phyloP scores from a whole-genome alignment of 495 filamentous ascomycete genomes.

The Hyaloscypha finlandica region DNA sequence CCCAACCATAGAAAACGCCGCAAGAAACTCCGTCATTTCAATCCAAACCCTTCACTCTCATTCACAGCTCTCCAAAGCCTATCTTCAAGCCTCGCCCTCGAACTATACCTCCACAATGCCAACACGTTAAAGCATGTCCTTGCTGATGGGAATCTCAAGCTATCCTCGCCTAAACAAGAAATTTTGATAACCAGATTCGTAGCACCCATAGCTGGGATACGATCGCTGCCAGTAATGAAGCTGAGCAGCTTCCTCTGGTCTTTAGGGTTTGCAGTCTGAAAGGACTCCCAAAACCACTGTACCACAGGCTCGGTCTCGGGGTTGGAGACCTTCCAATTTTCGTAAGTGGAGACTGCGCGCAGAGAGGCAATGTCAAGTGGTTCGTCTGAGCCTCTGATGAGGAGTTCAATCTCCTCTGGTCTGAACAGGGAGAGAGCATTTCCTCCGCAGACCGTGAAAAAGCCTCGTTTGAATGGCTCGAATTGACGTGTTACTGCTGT shows the following conservation, averaged over 20 bases:
- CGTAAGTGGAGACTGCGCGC: constrained; percentile 77
- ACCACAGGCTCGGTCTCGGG: constrained; percentile 67
- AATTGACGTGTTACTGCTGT: constrained; percentile 79
- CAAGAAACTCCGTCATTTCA: constrained; percentile 58
- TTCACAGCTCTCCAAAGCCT: constrained; percentile 84
- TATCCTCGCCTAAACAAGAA: constrained; percentile 73
- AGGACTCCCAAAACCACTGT: constrained; percentile 88
- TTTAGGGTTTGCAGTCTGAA: constrained; percentile 61
- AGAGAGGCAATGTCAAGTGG: constrained; percentile 76
- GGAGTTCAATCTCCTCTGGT: constrained; percentile 91
- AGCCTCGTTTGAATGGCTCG: constrained; percentile 93
- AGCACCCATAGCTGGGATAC: constrained; percentile 89
- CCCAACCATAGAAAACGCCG: constrained; percentile 3
- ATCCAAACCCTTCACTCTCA: constrained; percentile 92
- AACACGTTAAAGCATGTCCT: constrained; percentile 92
- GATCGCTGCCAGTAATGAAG: constrained; percentile 93
- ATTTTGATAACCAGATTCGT: constrained; percentile 77
- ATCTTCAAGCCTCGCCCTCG: constrained; percentile 63
- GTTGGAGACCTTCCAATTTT: constrained; percentile 63
- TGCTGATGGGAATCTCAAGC: constrained; percentile 76
- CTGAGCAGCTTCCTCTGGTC: constrained; percentile 78
- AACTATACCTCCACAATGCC: constrained; percentile 71
- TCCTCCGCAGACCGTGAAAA: constrained; percentile 90
- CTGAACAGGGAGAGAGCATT: constrained; percentile 89
- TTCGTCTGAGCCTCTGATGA: constrained; percentile 88